Evolutionary conservation across 2,329 filamentous ascomycete species (phyloP).

Genomic region (Talaromyces rugulosus): DNA sequence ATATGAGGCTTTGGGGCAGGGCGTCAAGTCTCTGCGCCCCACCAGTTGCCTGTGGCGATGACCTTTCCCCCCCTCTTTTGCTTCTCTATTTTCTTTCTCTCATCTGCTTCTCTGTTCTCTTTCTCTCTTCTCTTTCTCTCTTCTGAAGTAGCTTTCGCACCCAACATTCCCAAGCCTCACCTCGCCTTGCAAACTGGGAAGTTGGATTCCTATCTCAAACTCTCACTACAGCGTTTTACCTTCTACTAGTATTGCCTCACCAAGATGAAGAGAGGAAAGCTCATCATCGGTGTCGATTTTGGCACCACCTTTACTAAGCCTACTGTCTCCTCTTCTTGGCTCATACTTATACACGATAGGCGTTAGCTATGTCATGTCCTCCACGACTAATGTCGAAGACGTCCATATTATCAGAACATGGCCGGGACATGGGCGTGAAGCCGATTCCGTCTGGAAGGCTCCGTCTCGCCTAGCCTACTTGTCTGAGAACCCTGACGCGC

Average conservation of each 20-base stretch:
- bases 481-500: background rate
- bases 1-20: background rate
- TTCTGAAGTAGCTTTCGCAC: background rate
- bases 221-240: background rate
- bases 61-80: background rate
- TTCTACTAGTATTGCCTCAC: background rate
- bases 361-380: background rate
- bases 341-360: constrained; percentile 1
- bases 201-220: background rate
- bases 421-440: constrained; percentile 14
- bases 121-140: background rate
- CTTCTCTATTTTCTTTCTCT: background rate
- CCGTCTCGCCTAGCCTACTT: constrained; percentile 25
- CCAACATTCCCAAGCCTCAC: background rate
- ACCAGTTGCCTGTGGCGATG: background rate
- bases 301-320: constrained; percentile 18
- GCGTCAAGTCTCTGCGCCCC: background rate
- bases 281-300: constrained; percentile 18
- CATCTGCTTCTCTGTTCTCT: background rate
- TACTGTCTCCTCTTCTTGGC: constrained; percentile 12
- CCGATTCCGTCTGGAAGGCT: constrained; percentile 17
- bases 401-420: constrained; percentile 16
- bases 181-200: background rate
- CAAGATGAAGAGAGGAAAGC: background rate
- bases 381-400: constrained; percentile 1